A percentile compares a stretch with the other conserved stretches of the same genome.
These are phyloP conservation scores for Trypanosoma conorhini DNA, from an alignment of 208 protist species.

Conservation along the genomic window DNA sequence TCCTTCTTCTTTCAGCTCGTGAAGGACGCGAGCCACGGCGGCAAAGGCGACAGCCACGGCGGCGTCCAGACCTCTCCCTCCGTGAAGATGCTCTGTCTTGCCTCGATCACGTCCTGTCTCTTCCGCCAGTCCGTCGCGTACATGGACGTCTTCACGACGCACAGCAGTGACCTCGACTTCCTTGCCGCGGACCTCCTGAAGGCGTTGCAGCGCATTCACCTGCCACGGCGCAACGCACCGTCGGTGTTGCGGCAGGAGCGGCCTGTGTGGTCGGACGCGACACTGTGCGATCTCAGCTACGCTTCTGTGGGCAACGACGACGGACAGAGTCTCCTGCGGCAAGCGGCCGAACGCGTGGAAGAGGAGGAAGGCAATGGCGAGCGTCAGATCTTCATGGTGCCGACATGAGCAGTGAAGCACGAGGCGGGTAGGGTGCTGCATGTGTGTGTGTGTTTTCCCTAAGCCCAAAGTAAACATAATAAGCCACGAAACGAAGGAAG, in stretches of 20 bases:
- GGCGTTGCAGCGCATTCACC: constrained; percentile 48
- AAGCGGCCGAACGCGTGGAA: constrained; percentile 74
- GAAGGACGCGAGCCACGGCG: constrained; percentile 30
- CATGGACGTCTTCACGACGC: constrained; percentile 68
- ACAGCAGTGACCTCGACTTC: constrained; percentile 78
- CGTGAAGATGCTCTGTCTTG: constrained; percentile 50
- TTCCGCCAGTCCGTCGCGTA: constrained; percentile 58
- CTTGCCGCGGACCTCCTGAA: constrained; percentile 66
- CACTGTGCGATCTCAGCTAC: constrained; percentile 77
- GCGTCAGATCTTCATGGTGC: constrained; percentile 35
- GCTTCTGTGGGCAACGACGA: constrained; percentile 66
- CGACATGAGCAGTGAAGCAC: constrained; percentile 4
- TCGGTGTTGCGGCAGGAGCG: constrained; percentile 19
- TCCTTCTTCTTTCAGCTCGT: constrained; percentile 59
- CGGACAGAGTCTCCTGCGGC: constrained; percentile 67
- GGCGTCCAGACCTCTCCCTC: background rate
- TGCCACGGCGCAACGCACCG: constrained; percentile 39
- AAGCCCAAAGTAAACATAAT: constrained; percentile 14
- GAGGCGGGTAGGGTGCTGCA: background rate
- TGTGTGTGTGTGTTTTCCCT: constrained; percentile 1
- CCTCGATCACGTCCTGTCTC: constrained; percentile 50
- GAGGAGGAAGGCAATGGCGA: constrained; percentile 49
- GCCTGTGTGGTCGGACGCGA: constrained; percentile 39
- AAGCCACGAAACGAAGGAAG: background rate
- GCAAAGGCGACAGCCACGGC: constrained; percentile 13